Percentiles rank a stretch among this genome's conserved stretches.
Evolutionary conservation across 306 rosid genomes (phyloP).

Genomic region (Gastrolobium villosum): DNA sequence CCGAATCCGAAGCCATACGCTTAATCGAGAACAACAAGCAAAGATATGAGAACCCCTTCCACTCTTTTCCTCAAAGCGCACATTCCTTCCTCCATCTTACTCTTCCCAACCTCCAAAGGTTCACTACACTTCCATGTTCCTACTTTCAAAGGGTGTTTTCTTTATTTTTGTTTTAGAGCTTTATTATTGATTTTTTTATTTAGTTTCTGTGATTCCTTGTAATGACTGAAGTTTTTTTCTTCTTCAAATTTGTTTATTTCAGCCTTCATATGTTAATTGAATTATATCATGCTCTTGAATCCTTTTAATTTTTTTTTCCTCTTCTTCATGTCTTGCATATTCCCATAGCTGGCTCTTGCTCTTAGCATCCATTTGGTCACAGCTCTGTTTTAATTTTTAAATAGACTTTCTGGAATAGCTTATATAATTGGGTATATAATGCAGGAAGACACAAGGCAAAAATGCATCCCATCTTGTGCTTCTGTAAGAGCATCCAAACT

Average conservation of each 20-base stretch:
- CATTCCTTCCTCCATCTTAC: slow-evolving; percentile 55
- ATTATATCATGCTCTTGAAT: background rate
- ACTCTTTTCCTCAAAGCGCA: slow-evolving; percentile 68
- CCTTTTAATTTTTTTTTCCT: background rate
- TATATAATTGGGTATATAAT: slow-evolving; percentile 37
- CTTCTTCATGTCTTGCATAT: background rate
- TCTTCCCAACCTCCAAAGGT: slow-evolving; percentile 63
- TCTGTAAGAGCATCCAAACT: slow-evolving; percentile 73
- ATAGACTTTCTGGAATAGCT: background rate
- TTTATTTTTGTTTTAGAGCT: background rate
- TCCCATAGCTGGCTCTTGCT: background rate
- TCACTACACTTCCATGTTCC: background rate
- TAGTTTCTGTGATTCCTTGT: background rate
- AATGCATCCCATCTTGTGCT: slow-evolving; percentile 52
- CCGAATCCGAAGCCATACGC: background rate
- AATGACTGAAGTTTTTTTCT: background rate
- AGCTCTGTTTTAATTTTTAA: background rate
- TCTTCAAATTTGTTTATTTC: background rate
- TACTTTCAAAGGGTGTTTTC: background rate
- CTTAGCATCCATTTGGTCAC: background rate
- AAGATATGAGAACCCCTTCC: slow-evolving; percentile 64
- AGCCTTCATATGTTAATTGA: background rate
- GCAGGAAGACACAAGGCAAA: slow-evolving; percentile 48
- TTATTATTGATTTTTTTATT: background rate
- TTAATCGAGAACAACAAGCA: background rate